phyloP scores from a whole-genome alignment of 768 basidiomycete species.

The Boletus rufocinnamomeus region DNA sequence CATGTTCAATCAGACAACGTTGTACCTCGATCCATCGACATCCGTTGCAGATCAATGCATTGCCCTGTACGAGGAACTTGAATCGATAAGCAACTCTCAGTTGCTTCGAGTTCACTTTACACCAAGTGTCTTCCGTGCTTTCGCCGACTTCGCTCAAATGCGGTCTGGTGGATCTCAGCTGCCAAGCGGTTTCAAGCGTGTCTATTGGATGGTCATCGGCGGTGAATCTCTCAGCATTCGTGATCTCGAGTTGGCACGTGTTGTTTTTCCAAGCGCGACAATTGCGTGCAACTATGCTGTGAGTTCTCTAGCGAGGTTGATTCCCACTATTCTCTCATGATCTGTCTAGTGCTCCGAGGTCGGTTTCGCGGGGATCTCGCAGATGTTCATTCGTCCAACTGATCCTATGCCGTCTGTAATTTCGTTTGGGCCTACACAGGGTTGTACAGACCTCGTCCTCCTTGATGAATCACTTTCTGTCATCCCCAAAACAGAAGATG shows the following conservation, averaged over 20 bases:
- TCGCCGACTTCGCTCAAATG: slow-evolving; percentile 31
- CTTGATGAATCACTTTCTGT: slow-evolving; percentile 27
- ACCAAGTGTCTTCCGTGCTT: slow-evolving; percentile 33
- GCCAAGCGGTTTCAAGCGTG: slow-evolving; percentile 26
- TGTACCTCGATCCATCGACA: slow-evolving; percentile 31
- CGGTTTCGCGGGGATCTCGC: slow-evolving; percentile 33
- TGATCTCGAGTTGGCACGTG: slow-evolving; percentile 31
- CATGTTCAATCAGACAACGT: slow-evolving; percentile 36
- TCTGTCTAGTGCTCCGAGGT: slow-evolving; percentile 31
- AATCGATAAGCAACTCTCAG: slow-evolving; percentile 23
- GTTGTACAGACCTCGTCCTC: slow-evolving; percentile 31
- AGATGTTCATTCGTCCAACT: slow-evolving; percentile 31
- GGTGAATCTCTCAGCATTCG: slow-evolving; percentile 30
- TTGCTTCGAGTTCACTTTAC: slow-evolving; percentile 33
- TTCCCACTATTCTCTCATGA: not conserved
- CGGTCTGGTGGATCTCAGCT: slow-evolving; percentile 18
- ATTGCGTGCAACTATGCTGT: slow-evolving; percentile 36
- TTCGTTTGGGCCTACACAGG: slow-evolving; percentile 32
- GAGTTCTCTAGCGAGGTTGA: not conserved
- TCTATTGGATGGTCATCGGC: slow-evolving; percentile 38
- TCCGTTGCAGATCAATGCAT: slow-evolving; percentile 32
- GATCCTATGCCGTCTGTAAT: slow-evolving; percentile 29
- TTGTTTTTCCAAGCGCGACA: slow-evolving; percentile 27
- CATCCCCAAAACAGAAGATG: slow-evolving; percentile 22
- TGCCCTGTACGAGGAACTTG: slow-evolving; percentile 29